phyloP scores from a whole-genome alignment of 805 yeast species.

The Cyberlindnera amylophila region DNA sequence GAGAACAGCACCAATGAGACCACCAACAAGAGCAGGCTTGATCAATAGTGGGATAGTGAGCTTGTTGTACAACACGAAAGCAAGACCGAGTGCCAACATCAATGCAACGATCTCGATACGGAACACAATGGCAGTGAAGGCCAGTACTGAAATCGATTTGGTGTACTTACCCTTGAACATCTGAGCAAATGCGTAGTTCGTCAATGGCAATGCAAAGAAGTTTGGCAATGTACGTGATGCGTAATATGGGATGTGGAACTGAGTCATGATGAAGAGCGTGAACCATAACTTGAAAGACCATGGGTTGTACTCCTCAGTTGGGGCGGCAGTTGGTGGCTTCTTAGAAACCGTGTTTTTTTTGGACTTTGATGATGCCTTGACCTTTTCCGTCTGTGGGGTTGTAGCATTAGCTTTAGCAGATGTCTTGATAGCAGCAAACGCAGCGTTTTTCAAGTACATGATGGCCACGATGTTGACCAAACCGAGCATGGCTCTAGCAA shows the following conservation, averaged over 20 bases:
- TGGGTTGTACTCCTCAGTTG: conserved; percentile 7
- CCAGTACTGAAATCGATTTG: conserved; percentile 47
- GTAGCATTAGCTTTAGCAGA: not conserved
- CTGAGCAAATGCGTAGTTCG: conserved; percentile 50
- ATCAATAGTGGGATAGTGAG: conserved; percentile 38
- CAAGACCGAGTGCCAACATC: conserved; percentile 44
- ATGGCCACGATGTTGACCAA: conserved; percentile 53
- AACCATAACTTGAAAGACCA: conserved; percentile 51
- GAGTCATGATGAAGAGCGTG: conserved; percentile 52
- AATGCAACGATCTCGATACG: conserved; percentile 67
- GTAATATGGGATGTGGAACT: conserved; percentile 79
- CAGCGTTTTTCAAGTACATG: conserved; percentile 41
- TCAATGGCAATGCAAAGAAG: conserved; percentile 68
- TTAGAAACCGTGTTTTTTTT: conserved; percentile 7
- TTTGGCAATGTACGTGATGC: conserved; percentile 88
- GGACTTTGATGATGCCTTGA: conserved; percentile 15
- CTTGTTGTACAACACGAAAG: conserved; percentile 43
- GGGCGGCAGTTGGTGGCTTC: not conserved
- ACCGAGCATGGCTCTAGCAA: conserved; percentile 61
- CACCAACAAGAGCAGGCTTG: conserved; percentile 45
- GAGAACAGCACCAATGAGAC: conserved; percentile 43
- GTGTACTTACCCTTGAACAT: conserved; percentile 45
- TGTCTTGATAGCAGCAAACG: conserved; percentile 30
- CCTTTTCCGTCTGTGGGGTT: not conserved
- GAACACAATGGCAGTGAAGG: conserved; percentile 64